These are phyloP conservation scores for Crucihimalaya himalaica DNA, from an alignment of 345 rosid species.

Conservation along the genomic window DNA sequence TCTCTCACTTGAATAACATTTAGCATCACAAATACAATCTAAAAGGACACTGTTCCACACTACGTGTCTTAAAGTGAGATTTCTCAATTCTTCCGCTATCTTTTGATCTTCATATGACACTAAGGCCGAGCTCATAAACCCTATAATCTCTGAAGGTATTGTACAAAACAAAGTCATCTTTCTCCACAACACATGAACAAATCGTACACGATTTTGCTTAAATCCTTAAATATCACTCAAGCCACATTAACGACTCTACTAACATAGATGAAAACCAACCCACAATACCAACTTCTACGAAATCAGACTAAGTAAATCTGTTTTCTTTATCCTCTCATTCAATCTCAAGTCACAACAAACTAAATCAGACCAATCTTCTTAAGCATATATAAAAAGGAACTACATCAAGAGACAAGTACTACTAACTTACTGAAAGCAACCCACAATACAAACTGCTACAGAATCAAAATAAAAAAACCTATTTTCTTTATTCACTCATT, in stretches of 20 bases:
- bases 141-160: not conserved
- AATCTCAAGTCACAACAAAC: not conserved
- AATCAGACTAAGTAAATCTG: not conserved
- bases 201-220: not conserved
- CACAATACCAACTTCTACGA: not conserved
- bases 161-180: not conserved
- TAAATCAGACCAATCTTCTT: not conserved
- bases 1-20: not conserved
- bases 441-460: not conserved
- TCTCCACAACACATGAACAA: not conserved
- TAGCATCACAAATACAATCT: not conserved
- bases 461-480: not conserved
- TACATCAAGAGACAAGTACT: not conserved
- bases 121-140: not conserved
- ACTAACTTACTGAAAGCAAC: not conserved
- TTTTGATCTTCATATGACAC: not conserved
- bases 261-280: not conserved
- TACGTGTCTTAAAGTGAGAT: not conserved
- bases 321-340: not conserved
- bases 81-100: not conserved
- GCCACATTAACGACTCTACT: not conserved
- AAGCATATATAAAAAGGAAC: not conserved
- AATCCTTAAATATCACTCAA: not conserved
- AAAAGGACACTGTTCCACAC: constrained; percentile 5
- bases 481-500: not conserved